phyloP scores from a whole-genome alignment of 164 flowering plant species.

The Piper betle region DNA sequence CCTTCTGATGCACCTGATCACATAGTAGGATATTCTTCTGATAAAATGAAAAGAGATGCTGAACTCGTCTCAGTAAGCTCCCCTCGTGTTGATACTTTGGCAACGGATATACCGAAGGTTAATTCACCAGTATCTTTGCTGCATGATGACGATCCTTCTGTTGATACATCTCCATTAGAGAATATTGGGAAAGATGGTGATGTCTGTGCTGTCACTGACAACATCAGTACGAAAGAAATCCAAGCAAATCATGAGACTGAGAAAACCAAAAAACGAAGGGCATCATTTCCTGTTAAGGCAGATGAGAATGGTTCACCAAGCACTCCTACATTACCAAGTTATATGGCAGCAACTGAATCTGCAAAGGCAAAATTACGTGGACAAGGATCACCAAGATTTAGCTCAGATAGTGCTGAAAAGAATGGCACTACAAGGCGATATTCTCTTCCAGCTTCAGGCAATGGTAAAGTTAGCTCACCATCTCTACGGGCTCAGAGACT shows the following conservation, averaged over 20 bases:
- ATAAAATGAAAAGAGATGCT: constrained; percentile 26
- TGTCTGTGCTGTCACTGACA: constrained; percentile 22
- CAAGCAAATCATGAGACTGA: constrained; percentile 25
- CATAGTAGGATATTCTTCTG: constrained; percentile 9
- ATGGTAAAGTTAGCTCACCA: constrained; percentile 37
- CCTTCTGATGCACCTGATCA: constrained; percentile 15
- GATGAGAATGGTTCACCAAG: constrained; percentile 61
- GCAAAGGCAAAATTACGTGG: constrained; percentile 70
- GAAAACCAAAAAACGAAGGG: constrained; percentile 36
- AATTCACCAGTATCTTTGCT: constrained; percentile 10
- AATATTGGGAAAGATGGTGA: constrained; percentile 25
- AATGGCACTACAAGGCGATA: constrained; percentile 41
- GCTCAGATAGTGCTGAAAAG: constrained; percentile 38
- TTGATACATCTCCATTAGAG: constrained; percentile 27
- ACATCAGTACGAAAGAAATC: constrained; percentile 33
- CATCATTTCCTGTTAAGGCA: constrained; percentile 46
- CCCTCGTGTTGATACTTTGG: constrained; percentile 1
- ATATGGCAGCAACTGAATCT: constrained; percentile 76
- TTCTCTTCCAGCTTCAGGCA: constrained; percentile 51
- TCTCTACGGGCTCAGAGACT: constrained; percentile 41
- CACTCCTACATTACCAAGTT: constrained; percentile 75
- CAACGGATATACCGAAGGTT: constrained; percentile 8
- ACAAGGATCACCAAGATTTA: constrained; percentile 43
- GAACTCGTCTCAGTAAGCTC: background rate
- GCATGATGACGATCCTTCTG: constrained; percentile 13